Base-by-base conservation (phyloP, 148 eudicot genomes). In the Cornus controversa region DNA sequence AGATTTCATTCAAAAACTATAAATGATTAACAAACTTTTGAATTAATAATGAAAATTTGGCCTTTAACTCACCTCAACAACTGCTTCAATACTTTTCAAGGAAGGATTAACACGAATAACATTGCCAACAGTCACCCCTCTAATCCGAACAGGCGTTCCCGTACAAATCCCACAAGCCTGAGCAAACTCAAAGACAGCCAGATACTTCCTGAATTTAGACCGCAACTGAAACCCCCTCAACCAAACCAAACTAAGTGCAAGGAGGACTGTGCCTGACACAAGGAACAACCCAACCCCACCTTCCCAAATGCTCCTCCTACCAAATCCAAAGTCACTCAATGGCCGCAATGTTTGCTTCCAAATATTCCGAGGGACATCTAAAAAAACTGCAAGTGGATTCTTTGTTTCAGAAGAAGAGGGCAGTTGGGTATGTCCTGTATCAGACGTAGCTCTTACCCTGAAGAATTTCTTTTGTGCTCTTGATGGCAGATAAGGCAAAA, bases 231-330 rank as follows among this genome's bases (percentile, higher is more conserved):
- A 91, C 57, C 93, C 98, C 87, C 84, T 87, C 83, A 95, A 78
- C 98, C 97, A 95, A 72, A 85, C 97, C 77, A 95, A 83, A 82
- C 91, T 84, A 64, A 93, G 90, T 1, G 90, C 97, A 73, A 95
- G 85, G 16, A 95, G 88, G 54, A 95, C 79, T 27, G 94, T 81
- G 65, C 96, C 91, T 0, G 98, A 95, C 53, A 91, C 94, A 64
- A 93, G 85, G 82, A 95, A 95, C 77, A 95, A 73, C 65, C 97
- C 98, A 76, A 93, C 97, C 26, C 98, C 97, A 79, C 97, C 98
- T 84, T 93, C 97, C 98, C 98, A 95, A 67, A 95, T 91, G 83
- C 97, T 92, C 82, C 89, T 90, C 81, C 85, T 85, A 73, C 97
- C 97, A 71, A 90, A 95, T 23, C 98, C 98, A 78, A 93, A 93